Evolutionary conservation across 345 rosid genomes (phyloP).

Genomic region (Hirschfeldia incana): DNA sequence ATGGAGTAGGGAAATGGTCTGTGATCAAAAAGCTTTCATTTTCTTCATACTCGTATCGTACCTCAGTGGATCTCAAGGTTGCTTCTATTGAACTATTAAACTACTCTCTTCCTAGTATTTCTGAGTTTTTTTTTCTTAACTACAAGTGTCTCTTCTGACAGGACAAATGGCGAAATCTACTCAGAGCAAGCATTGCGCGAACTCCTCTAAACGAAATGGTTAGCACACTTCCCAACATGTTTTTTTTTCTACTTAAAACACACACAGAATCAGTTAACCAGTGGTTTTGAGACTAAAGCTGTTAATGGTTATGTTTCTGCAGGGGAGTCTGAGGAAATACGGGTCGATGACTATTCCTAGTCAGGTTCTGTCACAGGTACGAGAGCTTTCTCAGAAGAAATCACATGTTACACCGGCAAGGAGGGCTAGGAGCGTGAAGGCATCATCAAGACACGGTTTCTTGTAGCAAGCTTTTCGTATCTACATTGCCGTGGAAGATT

Average conservation of each 20-base stretch:
- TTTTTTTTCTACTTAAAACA: not conserved
- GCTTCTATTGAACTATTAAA: slow-evolving; percentile 4
- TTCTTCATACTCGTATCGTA: slow-evolving; percentile 71
- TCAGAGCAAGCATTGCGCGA: slow-evolving; percentile 76
- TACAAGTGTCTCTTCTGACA: slow-evolving; percentile 28
- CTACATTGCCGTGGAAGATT: too few relatives aligned
- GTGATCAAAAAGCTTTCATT: slow-evolving; percentile 81
- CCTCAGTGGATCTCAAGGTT: slow-evolving; percentile 94
- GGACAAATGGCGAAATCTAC: slow-evolving; percentile 98
- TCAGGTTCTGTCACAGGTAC: slow-evolving; percentile 61
- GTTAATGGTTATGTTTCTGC: slow-evolving; percentile 22
- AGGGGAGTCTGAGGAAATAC: slow-evolving; percentile 67
- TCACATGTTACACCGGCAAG: slow-evolving; percentile 46
- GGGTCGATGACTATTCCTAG: slow-evolving; percentile 68
- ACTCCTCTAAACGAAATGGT: slow-evolving; percentile 67
- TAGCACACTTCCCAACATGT: slow-evolving; percentile 12
- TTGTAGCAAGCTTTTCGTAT: slow-evolving; percentile 44
- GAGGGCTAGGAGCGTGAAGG: slow-evolving; percentile 42
- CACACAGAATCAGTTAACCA: not conserved
- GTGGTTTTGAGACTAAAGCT: not conserved
- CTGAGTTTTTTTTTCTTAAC: not conserved
- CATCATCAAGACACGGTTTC: slow-evolving; percentile 49
- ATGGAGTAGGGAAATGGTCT: slow-evolving; percentile 96
- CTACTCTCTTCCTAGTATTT: not conserved
- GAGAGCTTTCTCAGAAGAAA: slow-evolving; percentile 78